Evolutionary conservation across 805 yeast species (phyloP), one percentile per base, ranked within the genome.

Genomic region (Nakazawaea ishiwadae): DNA sequence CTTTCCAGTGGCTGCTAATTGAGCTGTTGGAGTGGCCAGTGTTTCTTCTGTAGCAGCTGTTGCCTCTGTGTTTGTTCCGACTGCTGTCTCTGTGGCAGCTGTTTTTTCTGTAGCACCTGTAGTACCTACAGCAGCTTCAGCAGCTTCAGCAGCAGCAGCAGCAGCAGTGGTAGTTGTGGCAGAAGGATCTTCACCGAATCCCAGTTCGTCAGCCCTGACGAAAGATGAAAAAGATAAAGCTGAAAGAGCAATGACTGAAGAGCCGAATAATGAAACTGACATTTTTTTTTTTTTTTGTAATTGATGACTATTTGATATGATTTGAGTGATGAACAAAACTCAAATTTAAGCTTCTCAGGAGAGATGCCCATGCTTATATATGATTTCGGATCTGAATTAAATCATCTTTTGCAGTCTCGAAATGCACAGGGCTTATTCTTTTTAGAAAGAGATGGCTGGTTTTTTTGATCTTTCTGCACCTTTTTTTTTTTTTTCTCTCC

Each of bases 201-300:
- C 45, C 12, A 42, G 33, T 5, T 29, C 30, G 12, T 32, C 40
- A 19, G 40, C 46, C 7, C 31, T 24, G 14, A 20, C 42, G 15
- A 30, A 30, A 11, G 31, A 7, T 6, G 38, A 20, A 12, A 18
- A 31, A 10, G 46, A 43, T 12, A 43, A 24, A 4, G 40, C 41
- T 11, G 39, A 7, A 19, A 35, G 10, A 7, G 42, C 42, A 23
- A 39, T 11, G 34, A 35, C 14, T 19, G 45, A 24, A n/a, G 45
- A 37, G 20, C 42, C 39, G 14, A 37, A 26, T 9, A 37, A 8
- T 42, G 45, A 33, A 34, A 42, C 31, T 28, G 45, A 42, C 45
- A 42, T 42, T 28, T 3, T 37, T 20, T 28, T n/a, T n/a, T n/a
- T n/a, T n/a, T n/a, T n/a, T n/a, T n/a, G n/a, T n/a, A n/a, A n/a